Evolutionary conservation across 139 green algal genomes (phyloP), one percentile per base, ranked within the genome.

Genomic region (Tetratostichococcus sp.): DNA sequence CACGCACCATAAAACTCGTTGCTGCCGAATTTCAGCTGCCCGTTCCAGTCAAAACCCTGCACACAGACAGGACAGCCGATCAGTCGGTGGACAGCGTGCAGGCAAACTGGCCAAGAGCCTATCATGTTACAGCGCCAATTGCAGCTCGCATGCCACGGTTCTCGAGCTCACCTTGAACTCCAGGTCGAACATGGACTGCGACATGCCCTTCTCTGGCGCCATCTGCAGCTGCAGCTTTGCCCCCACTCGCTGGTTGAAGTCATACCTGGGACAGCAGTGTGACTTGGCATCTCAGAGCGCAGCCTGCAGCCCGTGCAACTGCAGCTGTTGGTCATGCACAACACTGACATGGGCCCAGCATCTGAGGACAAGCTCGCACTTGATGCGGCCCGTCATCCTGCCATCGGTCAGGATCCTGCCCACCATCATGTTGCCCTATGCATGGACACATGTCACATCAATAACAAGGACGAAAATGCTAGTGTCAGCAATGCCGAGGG

Each of bases 11-110:
- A 92, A 83, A 99, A 99, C 35, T 86, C 82, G n/a, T 88, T 91
- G 71, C 86, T 96, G 58, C 96, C 96, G n/a, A 93, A 70, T 86
- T 99, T 98, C 42, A 97, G 19, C 89, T 98, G 95, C 16, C 85
- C 89, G 73, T 99, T 97, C 88, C 90, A 99, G 85, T 99, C 95
- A 4, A 68, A 75, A 30, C 96, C 96, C 82, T 91, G 77, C 71
- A 67, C 25, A 21, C n/a, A n/a, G n/a, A n/a, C n/a, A n/a, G n/a
- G n/a, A n/a, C n/a, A n/a, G n/a, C n/a, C n/a, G n/a, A n/a, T n/a
- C n/a, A n/a, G n/a, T n/a, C n/a, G n/a, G n/a, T n/a, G n/a, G n/a
- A n/a, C n/a, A n/a, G n/a, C n/a, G n/a, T n/a, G n/a, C n/a, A n/a
- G n/a, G n/a, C n/a, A n/a, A n/a, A n/a, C n/a, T n/a, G n/a, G n/a